Percentiles rank a stretch among this genome's conserved stretches.
phyloP scores from a whole-genome alignment of 371 early-diverging fungal species.

The Capillidium heterosporum region DNA sequence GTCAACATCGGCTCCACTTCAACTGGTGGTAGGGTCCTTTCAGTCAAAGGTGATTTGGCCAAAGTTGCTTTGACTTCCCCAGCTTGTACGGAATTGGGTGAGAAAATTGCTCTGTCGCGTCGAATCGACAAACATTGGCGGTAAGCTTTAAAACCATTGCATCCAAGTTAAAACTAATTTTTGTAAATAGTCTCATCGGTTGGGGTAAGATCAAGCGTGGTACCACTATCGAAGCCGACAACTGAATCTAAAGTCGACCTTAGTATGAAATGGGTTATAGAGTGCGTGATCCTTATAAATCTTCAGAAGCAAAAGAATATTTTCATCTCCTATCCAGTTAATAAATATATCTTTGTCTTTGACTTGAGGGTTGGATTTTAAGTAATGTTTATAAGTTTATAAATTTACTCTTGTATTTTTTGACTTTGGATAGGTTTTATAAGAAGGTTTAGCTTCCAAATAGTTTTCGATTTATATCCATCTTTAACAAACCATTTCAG shows the following conservation, averaged over 20 bases:
- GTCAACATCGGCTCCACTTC: constrained; percentile 98
- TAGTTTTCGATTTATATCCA: too few relatives aligned
- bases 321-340: neutral
- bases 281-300: neutral
- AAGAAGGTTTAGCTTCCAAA: too few relatives aligned
- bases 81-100: constrained; percentile 95
- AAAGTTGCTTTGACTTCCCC: constrained; percentile 90
- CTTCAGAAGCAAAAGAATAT: neutral
- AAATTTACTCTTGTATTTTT: too few relatives aligned
- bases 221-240: constrained; percentile 47
- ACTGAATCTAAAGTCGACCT: neutral
- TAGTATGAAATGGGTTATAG: too few relatives aligned
- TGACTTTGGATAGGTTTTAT: too few relatives aligned
- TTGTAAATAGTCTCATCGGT: constrained; percentile 57
- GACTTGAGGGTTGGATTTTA: too few relatives aligned
- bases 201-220: constrained; percentile 94
- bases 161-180: constrained; percentile 1
- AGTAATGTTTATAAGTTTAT: too few relatives aligned
- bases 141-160: constrained; percentile 20
- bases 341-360: too few relatives aligned
- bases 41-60: constrained; percentile 85
- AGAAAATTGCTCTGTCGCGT: constrained; percentile 95
- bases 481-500: too few relatives aligned
- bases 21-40: constrained; percentile 92
- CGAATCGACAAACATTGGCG: constrained; percentile 99